Conservation (phyloP, 2,329 filamentous ascomycete genomes). For the Proliferodiscus dingleyae region DNA sequence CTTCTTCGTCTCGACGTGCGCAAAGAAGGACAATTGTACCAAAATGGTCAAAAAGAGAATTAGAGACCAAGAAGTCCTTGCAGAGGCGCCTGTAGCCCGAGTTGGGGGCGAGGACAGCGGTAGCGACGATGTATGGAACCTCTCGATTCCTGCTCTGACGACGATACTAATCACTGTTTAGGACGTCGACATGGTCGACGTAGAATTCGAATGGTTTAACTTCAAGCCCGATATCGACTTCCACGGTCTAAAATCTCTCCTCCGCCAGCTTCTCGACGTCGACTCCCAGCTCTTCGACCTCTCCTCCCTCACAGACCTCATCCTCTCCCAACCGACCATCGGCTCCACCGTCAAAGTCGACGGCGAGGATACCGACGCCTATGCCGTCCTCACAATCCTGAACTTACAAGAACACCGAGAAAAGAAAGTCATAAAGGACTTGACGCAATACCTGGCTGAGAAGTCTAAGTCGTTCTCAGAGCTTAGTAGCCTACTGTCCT, state of each 20-base stretch:
- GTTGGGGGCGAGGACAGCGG: slow-evolving; percentile 26
- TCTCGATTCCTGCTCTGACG: slow-evolving; percentile 1
- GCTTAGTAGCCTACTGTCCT: slow-evolving; percentile 51
- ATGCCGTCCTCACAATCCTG: slow-evolving; percentile 84
- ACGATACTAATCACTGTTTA: slow-evolving; percentile 33
- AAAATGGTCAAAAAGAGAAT: slow-evolving; percentile 34
- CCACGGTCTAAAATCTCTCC: slow-evolving; percentile 83
- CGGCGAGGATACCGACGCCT: slow-evolving; percentile 85
- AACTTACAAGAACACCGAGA: slow-evolving; percentile 76
- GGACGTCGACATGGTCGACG: slow-evolving; percentile 88
- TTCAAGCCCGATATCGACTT: slow-evolving; percentile 87
- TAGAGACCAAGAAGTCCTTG: slow-evolving; percentile 30
- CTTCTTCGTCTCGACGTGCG: background rate
- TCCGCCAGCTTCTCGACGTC: slow-evolving; percentile 88
- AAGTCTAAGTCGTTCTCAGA: slow-evolving; percentile 49
- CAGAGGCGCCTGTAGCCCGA: slow-evolving; percentile 24
- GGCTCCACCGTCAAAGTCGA: slow-evolving; percentile 98
- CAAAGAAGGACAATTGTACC: background rate
- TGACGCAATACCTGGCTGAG: slow-evolving; percentile 65
- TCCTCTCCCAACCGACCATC: slow-evolving; percentile 79
- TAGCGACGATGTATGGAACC: slow-evolving; percentile 26
- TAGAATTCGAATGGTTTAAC: slow-evolving; percentile 99
- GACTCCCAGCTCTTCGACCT: slow-evolving; percentile 84
- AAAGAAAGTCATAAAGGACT: slow-evolving; percentile 64
- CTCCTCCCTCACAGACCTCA: slow-evolving; percentile 78